Evolutionary conservation across 2,329 filamentous ascomycete species (phyloP).

Genomic region (Calonectria pseudoturangicola): DNA sequence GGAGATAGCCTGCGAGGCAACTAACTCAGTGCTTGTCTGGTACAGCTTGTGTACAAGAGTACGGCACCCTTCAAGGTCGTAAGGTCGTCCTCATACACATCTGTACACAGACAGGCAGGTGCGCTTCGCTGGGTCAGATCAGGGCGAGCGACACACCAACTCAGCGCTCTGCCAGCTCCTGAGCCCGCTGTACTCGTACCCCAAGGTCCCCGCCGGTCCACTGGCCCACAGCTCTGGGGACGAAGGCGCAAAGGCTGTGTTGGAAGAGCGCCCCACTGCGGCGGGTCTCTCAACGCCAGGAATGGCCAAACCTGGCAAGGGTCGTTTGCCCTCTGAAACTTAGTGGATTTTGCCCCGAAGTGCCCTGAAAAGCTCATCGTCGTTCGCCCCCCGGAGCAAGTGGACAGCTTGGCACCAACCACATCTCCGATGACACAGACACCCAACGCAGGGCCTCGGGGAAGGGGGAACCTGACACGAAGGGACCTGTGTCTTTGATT

Average conservation of each 20-base stretch:
- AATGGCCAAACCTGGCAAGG: constrained; percentile 32
- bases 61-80: not conserved
- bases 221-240: constrained; percentile 25
- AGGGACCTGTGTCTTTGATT: not conserved
- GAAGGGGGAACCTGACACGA: constrained; percentile 26
- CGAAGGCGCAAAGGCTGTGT: constrained; percentile 35
- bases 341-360: constrained; percentile 27
- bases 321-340: constrained; percentile 37
- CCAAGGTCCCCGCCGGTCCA: constrained; percentile 19
- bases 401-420: constrained; percentile 21
- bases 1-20: not conserved
- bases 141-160: constrained; percentile 28
- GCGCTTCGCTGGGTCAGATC: constrained; percentile 27
- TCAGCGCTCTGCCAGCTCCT: constrained; percentile 35
- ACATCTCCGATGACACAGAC: constrained; percentile 32
- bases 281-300: constrained; percentile 29
- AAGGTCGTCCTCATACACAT: not conserved
- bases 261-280: constrained; percentile 30
- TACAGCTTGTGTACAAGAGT: not conserved
- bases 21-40: not conserved
- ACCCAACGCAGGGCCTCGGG: constrained; percentile 10
- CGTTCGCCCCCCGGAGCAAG: constrained; percentile 14
- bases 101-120: not conserved
- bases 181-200: constrained; percentile 33
- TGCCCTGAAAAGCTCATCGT: constrained; percentile 17